Percentiles rank a stretch among this genome's conserved stretches.
phyloP scores from a whole-genome alignment of 2,329 filamentous ascomycete genomes.

The Xylaria sp. region DNA sequence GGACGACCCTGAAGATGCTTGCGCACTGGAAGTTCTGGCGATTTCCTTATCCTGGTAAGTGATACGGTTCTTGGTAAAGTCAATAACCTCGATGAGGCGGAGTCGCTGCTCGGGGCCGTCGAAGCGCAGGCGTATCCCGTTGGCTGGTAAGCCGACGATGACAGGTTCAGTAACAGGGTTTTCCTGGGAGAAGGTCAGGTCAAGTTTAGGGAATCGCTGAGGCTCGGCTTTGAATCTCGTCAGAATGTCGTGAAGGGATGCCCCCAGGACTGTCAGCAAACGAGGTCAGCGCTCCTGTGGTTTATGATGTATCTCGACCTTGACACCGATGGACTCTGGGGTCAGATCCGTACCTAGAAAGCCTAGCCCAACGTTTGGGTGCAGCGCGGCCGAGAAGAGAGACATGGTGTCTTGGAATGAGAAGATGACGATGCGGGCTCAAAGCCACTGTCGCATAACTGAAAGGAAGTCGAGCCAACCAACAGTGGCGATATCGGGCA shows the following conservation, averaged over 20 bases:
- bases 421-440: slow-evolving; percentile 7
- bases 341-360: slow-evolving; percentile 46
- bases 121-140: slow-evolving; percentile 90
- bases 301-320: background rate
- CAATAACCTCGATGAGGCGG: slow-evolving; percentile 87
- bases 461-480: background rate
- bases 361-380: slow-evolving; percentile 49
- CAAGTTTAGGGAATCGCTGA: slow-evolving; percentile 82
- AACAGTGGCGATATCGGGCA: background rate
- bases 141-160: slow-evolving; percentile 79
- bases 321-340: background rate
- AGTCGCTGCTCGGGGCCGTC: slow-evolving; percentile 93
- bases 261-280: slow-evolving; percentile 76
- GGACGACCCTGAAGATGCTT: slow-evolving; percentile 45
- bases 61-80: slow-evolving; percentile 87
- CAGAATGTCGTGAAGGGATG: slow-evolving; percentile 89
- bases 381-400: slow-evolving; percentile 49
- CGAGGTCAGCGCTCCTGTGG: slow-evolving; percentile 26
- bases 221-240: slow-evolving; percentile 90
- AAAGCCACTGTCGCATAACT: background rate
- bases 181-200: slow-evolving; percentile 81
- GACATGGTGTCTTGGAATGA: slow-evolving; percentile 43
- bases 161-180: slow-evolving; percentile 81
- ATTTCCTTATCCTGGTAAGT: slow-evolving; percentile 76
- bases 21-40: slow-evolving; percentile 68